Percentiles rank a stretch among this genome's conserved stretches.
Conservation (phyloP, 2,329 filamentous ascomycete species). For the Fragosphaeria purpurea region DNA sequence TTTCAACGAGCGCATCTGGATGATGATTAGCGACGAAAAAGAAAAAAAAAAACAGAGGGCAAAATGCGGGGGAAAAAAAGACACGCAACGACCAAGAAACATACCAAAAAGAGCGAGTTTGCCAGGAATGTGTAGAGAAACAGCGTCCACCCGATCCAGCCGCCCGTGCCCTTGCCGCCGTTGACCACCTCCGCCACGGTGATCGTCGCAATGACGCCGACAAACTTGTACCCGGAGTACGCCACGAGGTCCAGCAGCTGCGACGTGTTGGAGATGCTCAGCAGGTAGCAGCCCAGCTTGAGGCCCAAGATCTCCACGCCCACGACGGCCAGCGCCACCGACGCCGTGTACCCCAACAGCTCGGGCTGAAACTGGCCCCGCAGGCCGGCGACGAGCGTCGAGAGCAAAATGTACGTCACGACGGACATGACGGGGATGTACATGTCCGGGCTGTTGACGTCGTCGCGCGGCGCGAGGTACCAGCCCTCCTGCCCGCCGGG, state of each 20-base stretch:
- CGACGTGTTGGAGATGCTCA: constrained; percentile 88
- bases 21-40: not conserved
- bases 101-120: constrained; percentile 88
- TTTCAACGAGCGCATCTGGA: constrained; percentile 80
- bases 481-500: constrained; percentile 60
- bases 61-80: too few species aligned
- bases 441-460: constrained; percentile 97
- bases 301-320: constrained; percentile 80
- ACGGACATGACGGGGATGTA: constrained; percentile 98
- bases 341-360: constrained; percentile 80
- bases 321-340: constrained; percentile 72
- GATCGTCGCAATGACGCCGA: constrained; percentile 87
- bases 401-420: constrained; percentile 93
- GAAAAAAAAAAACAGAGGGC: not conserved
- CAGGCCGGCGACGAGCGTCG: constrained; percentile 79
- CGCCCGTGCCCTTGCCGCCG: constrained; percentile 69
- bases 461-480: constrained; percentile 87
- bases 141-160: constrained; percentile 79
- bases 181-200: constrained; percentile 68
- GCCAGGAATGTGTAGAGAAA: constrained; percentile 89
- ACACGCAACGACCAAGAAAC: constrained; percentile 19
- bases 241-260: constrained; percentile 90
- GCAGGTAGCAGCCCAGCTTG: constrained; percentile 84
- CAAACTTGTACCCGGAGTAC: constrained; percentile 97
- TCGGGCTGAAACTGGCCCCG: constrained; percentile 90